Conservation (phyloP, 2,329 filamentous ascomycete genomes). For the Colletotrichum spaethianum region DNA sequence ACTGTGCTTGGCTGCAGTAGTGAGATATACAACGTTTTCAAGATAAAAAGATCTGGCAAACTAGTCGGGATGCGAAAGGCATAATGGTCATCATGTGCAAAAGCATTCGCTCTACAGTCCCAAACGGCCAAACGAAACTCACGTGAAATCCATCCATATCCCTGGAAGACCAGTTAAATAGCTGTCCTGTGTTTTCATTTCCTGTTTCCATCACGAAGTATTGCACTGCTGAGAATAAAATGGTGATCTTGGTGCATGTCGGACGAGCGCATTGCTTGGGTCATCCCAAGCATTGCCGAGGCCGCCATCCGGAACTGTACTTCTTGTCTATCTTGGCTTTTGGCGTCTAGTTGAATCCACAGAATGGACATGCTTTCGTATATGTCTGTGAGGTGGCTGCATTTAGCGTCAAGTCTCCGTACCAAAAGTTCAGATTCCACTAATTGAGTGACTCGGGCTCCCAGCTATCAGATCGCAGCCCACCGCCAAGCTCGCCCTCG, state of each 20-base stretch:
- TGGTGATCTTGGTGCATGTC: too few relatives aligned
- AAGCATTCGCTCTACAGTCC: too few relatives aligned
- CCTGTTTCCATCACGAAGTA: too few relatives aligned
- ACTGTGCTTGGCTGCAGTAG: not conserved
- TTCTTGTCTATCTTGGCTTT: not conserved
- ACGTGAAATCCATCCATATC: too few relatives aligned
- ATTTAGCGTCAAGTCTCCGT: not conserved
- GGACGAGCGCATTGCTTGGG: not conserved
- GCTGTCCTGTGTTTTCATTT: too few relatives aligned
- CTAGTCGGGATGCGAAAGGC: not conserved
- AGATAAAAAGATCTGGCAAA: too few relatives aligned
- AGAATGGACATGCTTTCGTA: not conserved
- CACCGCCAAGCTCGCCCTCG: not conserved
- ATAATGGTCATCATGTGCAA: not conserved
- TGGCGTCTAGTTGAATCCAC: too few relatives aligned
- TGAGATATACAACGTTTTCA: too few relatives aligned
- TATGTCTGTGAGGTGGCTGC: not conserved
- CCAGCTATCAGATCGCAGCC: not conserved
- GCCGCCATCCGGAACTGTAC: not conserved
- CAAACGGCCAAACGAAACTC: too few relatives aligned
- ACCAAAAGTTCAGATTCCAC: not conserved
- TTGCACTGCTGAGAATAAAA: too few relatives aligned
- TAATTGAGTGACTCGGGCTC: not conserved
- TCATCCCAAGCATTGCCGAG: not conserved
- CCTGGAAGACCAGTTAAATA: too few relatives aligned